Conservation (phyloP, 176 grass and related monocot species). For the Tillandsia fasciculata region DNA sequence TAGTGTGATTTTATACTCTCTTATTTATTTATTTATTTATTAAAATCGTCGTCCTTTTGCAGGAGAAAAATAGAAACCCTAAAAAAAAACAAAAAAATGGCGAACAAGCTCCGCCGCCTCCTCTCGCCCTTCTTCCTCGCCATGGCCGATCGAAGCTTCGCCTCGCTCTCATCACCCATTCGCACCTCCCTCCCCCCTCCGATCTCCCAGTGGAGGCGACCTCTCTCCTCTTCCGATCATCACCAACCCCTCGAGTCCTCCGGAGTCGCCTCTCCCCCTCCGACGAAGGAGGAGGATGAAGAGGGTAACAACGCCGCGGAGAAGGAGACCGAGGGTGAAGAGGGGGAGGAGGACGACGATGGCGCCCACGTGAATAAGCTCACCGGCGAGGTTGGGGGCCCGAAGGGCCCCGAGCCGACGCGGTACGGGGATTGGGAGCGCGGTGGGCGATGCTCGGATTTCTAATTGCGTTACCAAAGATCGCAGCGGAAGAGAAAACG, state of each 20-base stretch:
- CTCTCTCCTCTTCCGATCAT: slow-evolving; percentile 3
- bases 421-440: slow-evolving; percentile 84
- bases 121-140: neutral
- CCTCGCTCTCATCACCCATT: too few relatives aligned
- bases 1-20: too few relatives aligned
- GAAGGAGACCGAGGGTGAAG: neutral
- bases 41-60: too few relatives aligned
- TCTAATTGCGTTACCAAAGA: slow-evolving; percentile 10
- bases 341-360: slow-evolving; percentile 1
- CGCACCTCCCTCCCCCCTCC: slow-evolving; percentile 1
- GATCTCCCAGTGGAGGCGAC: slow-evolving; percentile 6
- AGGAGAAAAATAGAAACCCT: neutral
- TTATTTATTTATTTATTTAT: too few relatives aligned
- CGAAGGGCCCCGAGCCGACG: slow-evolving; percentile 69
- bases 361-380: slow-evolving; percentile 43
- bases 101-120: slow-evolving; percentile 26
- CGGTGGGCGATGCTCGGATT: slow-evolving; percentile 80
- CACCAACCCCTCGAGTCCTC: neutral
- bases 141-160: neutral
- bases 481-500: neutral
- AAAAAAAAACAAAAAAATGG: slow-evolving; percentile 8
- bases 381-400: slow-evolving; percentile 65
- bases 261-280: neutral
- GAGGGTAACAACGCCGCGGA: neutral
- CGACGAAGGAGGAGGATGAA: neutral